Conservation (phyloP, 139 green algal species). For the Micractinium sp. region DNA sequence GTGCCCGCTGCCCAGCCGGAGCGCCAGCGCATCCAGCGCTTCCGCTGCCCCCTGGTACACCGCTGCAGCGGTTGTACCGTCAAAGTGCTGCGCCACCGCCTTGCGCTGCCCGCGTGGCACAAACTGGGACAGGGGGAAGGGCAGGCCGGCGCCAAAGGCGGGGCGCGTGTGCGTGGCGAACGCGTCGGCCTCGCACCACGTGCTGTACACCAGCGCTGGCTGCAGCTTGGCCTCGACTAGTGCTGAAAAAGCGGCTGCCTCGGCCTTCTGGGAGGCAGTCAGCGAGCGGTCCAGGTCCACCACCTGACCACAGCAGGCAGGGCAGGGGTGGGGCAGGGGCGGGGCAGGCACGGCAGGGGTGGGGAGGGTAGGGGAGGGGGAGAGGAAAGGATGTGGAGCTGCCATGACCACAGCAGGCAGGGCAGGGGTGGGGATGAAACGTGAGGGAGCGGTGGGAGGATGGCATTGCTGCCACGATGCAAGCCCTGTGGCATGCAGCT, state of each 20-base stretch:
- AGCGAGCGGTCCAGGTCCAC: slow-evolving; percentile 25
- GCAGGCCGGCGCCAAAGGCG: slow-evolving; percentile 23
- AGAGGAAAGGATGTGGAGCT: too few species aligned
- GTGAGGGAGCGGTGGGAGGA: too few species aligned
- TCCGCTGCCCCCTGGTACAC: not conserved
- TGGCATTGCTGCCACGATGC: too few species aligned
- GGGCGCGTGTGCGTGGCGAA: slow-evolving; percentile 24
- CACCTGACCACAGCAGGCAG: not conserved
- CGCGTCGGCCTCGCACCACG: slow-evolving; percentile 35
- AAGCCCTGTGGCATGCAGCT: too few species aligned
- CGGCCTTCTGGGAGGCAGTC: slow-evolving; percentile 2
- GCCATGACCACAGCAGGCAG: too few species aligned
- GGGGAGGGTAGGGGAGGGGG: too few species aligned
- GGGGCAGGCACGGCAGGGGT: too few species aligned
- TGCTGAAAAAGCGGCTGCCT: slow-evolving; percentile 21
- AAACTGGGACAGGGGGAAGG: slow-evolving; percentile 36
- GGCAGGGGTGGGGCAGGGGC: too few species aligned
- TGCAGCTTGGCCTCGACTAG: slow-evolving; percentile 35
- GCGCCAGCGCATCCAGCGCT: slow-evolving; percentile 27
- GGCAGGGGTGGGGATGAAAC: too few species aligned
- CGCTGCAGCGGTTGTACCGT: not conserved
- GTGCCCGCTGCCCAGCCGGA: not conserved
- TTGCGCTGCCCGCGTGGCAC: not conserved
- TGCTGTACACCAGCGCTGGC: slow-evolving; percentile 34
- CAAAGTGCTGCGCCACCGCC: not conserved